phyloP scores from a whole-genome alignment of 129 eudicot species.

The Helianthus annuus region DNA sequence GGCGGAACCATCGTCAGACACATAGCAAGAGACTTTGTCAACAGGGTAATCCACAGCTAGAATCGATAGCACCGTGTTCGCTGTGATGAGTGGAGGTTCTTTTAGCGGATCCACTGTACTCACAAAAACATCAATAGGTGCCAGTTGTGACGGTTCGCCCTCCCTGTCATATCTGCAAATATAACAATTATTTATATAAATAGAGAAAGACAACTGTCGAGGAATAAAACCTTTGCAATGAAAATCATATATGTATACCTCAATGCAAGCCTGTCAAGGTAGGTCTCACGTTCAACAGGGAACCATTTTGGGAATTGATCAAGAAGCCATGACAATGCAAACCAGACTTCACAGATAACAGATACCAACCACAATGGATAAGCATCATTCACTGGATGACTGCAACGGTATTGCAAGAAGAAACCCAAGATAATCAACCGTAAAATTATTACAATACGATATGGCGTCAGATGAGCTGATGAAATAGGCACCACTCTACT shows the following conservation, averaged over 20 bases:
- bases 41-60: constrained; percentile 79
- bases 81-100: constrained; percentile 81
- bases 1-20: constrained; percentile 84
- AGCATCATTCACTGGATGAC: constrained; percentile 74
- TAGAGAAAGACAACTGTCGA: neutral
- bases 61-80: constrained; percentile 75
- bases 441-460: constrained; percentile 57
- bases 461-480: constrained; percentile 63
- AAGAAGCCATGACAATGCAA: constrained; percentile 72
- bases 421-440: constrained; percentile 62
- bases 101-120: constrained; percentile 82
- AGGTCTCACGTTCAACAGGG: constrained; percentile 80
- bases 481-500: constrained; percentile 67
- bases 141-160: constrained; percentile 66
- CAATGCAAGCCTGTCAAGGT: constrained; percentile 74
- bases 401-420: constrained; percentile 66
- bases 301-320: constrained; percentile 88
- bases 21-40: constrained; percentile 76
- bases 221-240: neutral
- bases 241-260: constrained; percentile 41
- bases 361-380: constrained; percentile 72
- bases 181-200: neutral
- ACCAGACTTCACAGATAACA: constrained; percentile 79
- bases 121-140: constrained; percentile 66
- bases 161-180: constrained; percentile 62